A percentile compares a stretch with the other conserved stretches of the same genome.
phyloP scores from a whole-genome alignment of 1,284 basidiomycete species.

The Porodaedalea pini region DNA sequence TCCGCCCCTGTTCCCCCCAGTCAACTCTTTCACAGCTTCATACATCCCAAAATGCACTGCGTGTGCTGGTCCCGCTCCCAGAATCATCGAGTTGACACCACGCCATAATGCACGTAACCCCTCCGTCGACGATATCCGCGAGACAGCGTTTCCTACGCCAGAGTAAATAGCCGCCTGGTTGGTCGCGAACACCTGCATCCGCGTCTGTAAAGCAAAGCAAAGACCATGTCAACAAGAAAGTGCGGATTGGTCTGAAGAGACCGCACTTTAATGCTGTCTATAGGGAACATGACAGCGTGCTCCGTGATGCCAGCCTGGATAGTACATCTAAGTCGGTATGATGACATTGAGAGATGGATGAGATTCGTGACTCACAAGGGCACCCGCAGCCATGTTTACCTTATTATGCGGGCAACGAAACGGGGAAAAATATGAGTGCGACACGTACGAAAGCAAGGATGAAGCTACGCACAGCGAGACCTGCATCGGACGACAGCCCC shows the following conservation, averaged over 20 bases:
- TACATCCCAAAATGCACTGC: constrained; percentile 98
- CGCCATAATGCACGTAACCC: constrained; percentile 91
- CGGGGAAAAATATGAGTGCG: constrained; percentile 10
- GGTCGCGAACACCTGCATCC: constrained; percentile 95
- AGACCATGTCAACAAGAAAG: constrained; percentile 11
- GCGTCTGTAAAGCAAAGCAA: constrained; percentile 59
- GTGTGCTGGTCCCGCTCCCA: constrained; percentile 97
- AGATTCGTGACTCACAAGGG: constrained; percentile 66
- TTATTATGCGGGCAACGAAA: constrained; percentile 27
- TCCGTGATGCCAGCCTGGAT: constrained; percentile 94
- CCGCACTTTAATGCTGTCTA: constrained; percentile 95
- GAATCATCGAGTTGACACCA: constrained; percentile 94
- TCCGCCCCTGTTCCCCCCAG: constrained; percentile 80
- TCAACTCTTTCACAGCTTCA: constrained; percentile 91
- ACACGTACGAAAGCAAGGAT: not conserved
- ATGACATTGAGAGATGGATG: constrained; percentile 10
- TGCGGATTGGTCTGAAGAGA: not conserved
- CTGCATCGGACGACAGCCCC: constrained; percentile 70
- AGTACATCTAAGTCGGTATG: not conserved
- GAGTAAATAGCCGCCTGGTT: constrained; percentile 83
- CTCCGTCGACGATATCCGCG: constrained; percentile 89
- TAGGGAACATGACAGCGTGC: constrained; percentile 98
- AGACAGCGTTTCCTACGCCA: constrained; percentile 85
- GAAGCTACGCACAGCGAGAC: constrained; percentile 53
- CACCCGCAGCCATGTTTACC: constrained; percentile 98